These are phyloP conservation scores for Neopestalotiopsis sp. DNA, from an alignment of 2,329 filamentous ascomycete species.

Conservation along the genomic window DNA sequence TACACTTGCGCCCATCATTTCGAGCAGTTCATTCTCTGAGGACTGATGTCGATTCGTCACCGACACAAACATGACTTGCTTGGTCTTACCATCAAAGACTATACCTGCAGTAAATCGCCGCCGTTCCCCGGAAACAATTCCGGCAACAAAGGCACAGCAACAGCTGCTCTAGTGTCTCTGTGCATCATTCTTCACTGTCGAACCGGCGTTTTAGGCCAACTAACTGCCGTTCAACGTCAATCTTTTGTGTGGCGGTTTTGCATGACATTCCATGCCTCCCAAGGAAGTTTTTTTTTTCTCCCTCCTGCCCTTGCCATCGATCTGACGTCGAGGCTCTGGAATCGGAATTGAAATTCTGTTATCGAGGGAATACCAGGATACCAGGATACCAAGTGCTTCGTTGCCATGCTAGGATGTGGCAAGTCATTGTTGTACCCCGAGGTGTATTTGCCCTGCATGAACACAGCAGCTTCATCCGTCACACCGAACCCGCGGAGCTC, in stretches of 20 bases:
- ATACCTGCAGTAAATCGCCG: neutral
- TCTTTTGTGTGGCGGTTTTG: neutral
- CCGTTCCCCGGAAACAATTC: constrained; percentile 6
- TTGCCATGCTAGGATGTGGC: neutral
- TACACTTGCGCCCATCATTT: neutral
- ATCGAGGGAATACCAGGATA: neutral
- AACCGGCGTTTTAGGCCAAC: neutral
- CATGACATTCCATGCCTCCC: neutral
- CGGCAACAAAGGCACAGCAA: neutral
- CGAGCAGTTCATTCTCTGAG: neutral
- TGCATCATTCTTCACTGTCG: no score
- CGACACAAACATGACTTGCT: neutral
- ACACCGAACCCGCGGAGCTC: neutral
- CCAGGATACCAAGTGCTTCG: neutral
- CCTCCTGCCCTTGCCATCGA: no score
- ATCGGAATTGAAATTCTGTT: no score
- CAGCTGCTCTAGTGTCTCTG: neutral
- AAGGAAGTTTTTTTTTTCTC: neutral
- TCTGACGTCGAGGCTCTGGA: no score
- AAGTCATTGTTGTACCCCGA: neutral
- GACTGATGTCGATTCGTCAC: neutral
- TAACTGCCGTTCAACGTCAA: constrained; percentile 11
- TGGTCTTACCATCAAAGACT: neutral
- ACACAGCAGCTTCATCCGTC: neutral
- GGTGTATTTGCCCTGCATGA: neutral